Percentiles rank a stretch among this genome's conserved stretches.
phyloP scores from a whole-genome alignment of 176 grass and related monocot genomes.

The Triticum timopheevii region DNA sequence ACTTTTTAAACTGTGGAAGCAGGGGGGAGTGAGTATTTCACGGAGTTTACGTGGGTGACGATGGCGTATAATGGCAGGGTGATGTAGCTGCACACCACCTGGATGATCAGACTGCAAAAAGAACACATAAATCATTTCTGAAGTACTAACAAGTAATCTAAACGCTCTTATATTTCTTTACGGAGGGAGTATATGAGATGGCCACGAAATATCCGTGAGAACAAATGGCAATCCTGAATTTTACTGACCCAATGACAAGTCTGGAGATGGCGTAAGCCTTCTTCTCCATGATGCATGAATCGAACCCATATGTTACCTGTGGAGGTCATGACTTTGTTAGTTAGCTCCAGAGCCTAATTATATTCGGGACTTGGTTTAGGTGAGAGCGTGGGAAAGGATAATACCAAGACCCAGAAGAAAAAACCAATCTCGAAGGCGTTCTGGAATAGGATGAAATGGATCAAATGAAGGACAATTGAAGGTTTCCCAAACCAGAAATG shows the following conservation, averaged over 20 bases:
- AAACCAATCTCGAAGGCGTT: constrained; percentile 92
- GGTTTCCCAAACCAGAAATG: constrained; percentile 83
- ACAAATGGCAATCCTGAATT: neutral
- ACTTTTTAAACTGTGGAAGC: neutral
- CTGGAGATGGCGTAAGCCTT: constrained; percentile 62
- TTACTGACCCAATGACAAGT: constrained; percentile 63
- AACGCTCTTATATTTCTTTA: too few relatives aligned
- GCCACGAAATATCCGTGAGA: neutral
- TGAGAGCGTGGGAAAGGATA: neutral
- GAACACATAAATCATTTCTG: neutral
- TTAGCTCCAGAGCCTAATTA: neutral
- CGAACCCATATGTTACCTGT: constrained; percentile 69
- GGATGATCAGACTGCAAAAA: constrained; percentile 51
- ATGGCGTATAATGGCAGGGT: constrained; percentile 77
- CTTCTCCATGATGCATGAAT: constrained; percentile 80
- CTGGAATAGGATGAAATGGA: constrained; percentile 97
- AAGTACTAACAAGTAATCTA: too few relatives aligned
- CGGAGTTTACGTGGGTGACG: constrained; percentile 62
- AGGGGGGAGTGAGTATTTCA: neutral
- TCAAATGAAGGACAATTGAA: constrained; percentile 62
- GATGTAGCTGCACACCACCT: constrained; percentile 86
- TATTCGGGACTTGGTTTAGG: too few relatives aligned
- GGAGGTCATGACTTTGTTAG: constrained; percentile 4
- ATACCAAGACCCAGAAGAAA: constrained; percentile 83
- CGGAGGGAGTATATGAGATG: neutral